Conservation (phyloP, 169 alveolate species). For the Cryptosporidium xiaoi region DNA sequence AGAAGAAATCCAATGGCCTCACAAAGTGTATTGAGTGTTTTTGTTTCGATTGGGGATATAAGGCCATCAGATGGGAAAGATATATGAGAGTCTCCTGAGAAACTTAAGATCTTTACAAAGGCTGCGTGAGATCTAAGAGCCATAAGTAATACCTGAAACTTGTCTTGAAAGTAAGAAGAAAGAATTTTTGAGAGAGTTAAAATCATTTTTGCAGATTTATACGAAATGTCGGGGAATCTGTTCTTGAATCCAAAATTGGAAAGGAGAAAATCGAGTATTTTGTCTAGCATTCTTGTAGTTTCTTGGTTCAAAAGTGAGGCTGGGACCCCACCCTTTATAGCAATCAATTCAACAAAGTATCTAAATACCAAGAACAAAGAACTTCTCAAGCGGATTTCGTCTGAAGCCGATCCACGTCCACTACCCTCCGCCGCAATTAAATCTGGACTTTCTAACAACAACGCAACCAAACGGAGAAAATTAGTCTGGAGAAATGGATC, state of each 20-base stretch:
- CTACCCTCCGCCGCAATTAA: too few species aligned
- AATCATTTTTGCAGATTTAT: constrained; percentile 25
- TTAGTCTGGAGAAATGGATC: too few species aligned
- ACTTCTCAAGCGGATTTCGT: neutral
- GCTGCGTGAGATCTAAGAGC: constrained; percentile 35
- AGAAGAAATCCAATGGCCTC: constrained; percentile 46
- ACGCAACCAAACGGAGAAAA: too few species aligned
- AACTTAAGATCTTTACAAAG: neutral
- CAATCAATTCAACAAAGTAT: constrained; percentile 17
- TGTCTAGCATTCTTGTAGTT: constrained; percentile 13
- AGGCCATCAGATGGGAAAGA: too few species aligned
- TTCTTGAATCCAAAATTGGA: constrained; percentile 37
- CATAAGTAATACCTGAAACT: constrained; percentile 3
- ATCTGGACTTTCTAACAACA: too few species aligned
- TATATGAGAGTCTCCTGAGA: neutral
- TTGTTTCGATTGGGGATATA: constrained; percentile 5
- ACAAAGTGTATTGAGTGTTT: constrained; percentile 19
- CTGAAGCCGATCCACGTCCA: too few species aligned
- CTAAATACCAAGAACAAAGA: constrained; percentile 29
- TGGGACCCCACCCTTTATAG: neutral
- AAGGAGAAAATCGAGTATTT: constrained; percentile 26
- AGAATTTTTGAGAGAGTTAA: constrained; percentile 1
- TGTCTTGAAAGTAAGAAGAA: constrained; percentile 1
- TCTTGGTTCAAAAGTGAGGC: constrained; percentile 3
- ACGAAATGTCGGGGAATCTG: constrained; percentile 10